Base-by-base conservation (phyloP, 1,139 yeast genomes). In the Candida freyschussii region DNA sequence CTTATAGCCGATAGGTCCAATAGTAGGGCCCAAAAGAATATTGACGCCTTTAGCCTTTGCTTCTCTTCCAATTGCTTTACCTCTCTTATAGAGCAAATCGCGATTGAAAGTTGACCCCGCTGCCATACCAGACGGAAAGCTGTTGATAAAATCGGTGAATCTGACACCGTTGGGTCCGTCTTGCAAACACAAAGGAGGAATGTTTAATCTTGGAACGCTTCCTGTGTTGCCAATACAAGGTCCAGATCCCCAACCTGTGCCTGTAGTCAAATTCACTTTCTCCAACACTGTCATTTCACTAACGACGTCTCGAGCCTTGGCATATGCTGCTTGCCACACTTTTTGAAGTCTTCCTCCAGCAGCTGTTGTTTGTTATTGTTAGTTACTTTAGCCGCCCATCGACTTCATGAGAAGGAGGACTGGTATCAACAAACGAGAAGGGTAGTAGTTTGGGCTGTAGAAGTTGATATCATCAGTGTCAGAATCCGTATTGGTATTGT, bases 171-270 rank as follows among this genome's bases (percentile, higher is more conserved):
- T 66, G 2, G 81, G 80, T 4, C 81, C 81, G 57, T 78, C 83
- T 47, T 76, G 83, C 19, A 75, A 59, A 46, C 83, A 76, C 11
- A 77, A 52, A n/a, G 70, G 65, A 2, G 76, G 72, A 39, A 76
- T 70, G 9, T 73, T 74, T 23, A 75, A 57, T 18, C 81, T 56
- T 16, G 77, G 77, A 27, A 76, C 68, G 13, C 72, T 61, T 0
- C 81, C 83, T 1, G 83, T 74, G 48, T 73, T 74, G 4, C 84
- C 84, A 13, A 75, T 66, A 53, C 83, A 77, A 2, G 78, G 78
- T 5, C 79, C 81, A 8, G 73, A 63, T 4, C 73, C 72, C 76
- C 79, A 74, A 12, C 81, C 80, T 6, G 75, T 67, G n/a, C 83
- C 83, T 3, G 81, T 72, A 6, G 83, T 76, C 36, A 77, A 55